Conservation (phyloP, 441 rosid genomes). For the Isatis lusitanica region DNA sequence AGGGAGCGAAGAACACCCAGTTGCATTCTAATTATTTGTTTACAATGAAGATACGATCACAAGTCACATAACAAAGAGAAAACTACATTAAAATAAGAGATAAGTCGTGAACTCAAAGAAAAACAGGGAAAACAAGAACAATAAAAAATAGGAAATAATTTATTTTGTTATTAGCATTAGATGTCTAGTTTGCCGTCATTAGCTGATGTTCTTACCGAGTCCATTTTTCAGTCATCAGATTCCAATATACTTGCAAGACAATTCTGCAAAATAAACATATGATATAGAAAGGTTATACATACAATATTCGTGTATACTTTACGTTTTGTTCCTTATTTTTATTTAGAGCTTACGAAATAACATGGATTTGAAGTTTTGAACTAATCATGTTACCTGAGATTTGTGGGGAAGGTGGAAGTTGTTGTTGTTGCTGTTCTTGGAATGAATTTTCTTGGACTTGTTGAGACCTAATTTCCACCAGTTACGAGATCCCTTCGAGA, state of each 20-base stretch:
- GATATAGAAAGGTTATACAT: neutral
- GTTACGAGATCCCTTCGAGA: constrained; percentile 37
- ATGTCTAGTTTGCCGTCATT: constrained; percentile 17
- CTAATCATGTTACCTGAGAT: constrained; percentile 27
- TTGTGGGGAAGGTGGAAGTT: constrained; percentile 24
- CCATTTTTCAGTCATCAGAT: constrained; percentile 30
- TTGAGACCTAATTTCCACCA: constrained; percentile 65
- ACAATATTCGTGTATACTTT: neutral
- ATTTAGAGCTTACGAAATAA: neutral
- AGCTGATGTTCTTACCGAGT: neutral
- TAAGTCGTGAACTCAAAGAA: neutral
- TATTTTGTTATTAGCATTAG: constrained; percentile 1
- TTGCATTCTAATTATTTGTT: neutral
- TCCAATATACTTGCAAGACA: constrained; percentile 41
- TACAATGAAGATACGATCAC: constrained; percentile 1
- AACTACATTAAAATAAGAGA: neutral
- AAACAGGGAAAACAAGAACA: constrained; percentile 4
- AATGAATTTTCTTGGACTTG: constrained; percentile 32
- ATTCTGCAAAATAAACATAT: constrained; percentile 26
- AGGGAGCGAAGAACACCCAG: neutral
- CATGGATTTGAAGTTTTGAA: neutral
- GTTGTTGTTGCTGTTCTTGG: constrained; percentile 29
- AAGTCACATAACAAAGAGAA: neutral
- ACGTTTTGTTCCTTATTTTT: neutral
- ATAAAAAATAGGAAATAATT: neutral